Percentiles rank a stretch among this genome's conserved stretches.
These are phyloP conservation scores for Podila verticillata DNA, from an alignment of 192 early-diverging fungal species.

Conservation along the genomic window DNA sequence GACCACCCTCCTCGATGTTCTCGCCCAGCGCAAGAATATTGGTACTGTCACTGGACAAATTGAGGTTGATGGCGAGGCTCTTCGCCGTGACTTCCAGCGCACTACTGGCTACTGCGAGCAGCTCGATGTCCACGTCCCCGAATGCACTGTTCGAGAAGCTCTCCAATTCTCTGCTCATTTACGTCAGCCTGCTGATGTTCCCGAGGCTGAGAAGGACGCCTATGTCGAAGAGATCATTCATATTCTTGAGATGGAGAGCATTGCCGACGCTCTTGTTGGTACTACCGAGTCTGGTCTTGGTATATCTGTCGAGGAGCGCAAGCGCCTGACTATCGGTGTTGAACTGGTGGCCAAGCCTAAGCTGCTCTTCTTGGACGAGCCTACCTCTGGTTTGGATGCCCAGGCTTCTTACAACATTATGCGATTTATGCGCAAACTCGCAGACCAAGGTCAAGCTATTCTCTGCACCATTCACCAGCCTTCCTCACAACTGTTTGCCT, in stretches of 20 bases:
- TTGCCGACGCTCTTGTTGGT: constrained; percentile 80
- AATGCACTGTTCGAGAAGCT: constrained; percentile 82
- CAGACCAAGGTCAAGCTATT: constrained; percentile 74
- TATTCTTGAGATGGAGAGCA: constrained; percentile 77
- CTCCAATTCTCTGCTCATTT: constrained; percentile 80
- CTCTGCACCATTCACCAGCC: constrained; percentile 92
- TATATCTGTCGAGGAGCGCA: constrained; percentile 89
- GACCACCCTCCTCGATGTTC: constrained; percentile 79
- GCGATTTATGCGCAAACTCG: constrained; percentile 74
- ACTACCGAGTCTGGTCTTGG: constrained; percentile 75
- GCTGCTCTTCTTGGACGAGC: constrained; percentile 90
- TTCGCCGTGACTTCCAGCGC: constrained; percentile 70
- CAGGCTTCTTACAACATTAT: constrained; percentile 84
- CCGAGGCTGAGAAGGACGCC: constrained; percentile 71
- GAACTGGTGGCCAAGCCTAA: constrained; percentile 85
- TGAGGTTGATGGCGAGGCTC: constrained; percentile 71
- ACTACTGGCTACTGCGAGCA: constrained; percentile 88
- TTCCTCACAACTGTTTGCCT: constrained; percentile 81
- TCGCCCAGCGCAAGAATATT: constrained; percentile 83
- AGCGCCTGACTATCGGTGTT: constrained; percentile 86
- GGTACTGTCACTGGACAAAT: constrained; percentile 75
- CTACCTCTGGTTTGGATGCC: constrained; percentile 86
- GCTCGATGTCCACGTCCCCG: constrained; percentile 80
- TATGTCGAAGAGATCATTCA: constrained; percentile 82
- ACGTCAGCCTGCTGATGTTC: constrained; percentile 75